phyloP scores from a whole-genome alignment of 108 stramenopile species.

The Cylindrotheca closterium region DNA sequence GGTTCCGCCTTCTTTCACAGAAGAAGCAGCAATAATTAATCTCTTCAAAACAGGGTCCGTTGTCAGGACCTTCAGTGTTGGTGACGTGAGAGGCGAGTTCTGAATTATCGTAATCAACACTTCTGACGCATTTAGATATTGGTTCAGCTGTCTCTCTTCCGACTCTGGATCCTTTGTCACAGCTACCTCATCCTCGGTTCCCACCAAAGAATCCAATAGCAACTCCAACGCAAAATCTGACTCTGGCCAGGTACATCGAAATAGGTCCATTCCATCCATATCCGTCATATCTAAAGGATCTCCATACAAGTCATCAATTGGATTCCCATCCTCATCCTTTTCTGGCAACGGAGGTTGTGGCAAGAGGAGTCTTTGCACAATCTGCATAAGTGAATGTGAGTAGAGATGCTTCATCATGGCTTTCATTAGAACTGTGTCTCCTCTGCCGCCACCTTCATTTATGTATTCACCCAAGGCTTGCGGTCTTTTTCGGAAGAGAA shows the following conservation, averaged over 20 bases:
- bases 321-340: slow-evolving; percentile 33
- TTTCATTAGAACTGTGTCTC: slow-evolving; percentile 57
- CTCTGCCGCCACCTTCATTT: slow-evolving; percentile 50
- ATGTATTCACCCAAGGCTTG: slow-evolving; percentile 61
- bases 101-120: slow-evolving; percentile 85
- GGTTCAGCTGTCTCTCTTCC: slow-evolving; percentile 31
- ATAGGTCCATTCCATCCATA: slow-evolving; percentile 22
- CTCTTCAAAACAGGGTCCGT: slow-evolving; percentile 53
- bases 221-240: slow-evolving; percentile 53
- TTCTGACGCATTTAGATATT: slow-evolving; percentile 75
- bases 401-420: slow-evolving; percentile 83
- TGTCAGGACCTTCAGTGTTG: slow-evolving; percentile 55
- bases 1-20: slow-evolving; percentile 25
- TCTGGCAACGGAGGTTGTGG: slow-evolving; percentile 64
- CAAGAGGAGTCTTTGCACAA: slow-evolving; percentile 86
- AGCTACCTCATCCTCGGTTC: slow-evolving; percentile 11
- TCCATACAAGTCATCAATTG: slow-evolving; percentile 39
- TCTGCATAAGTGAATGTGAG: slow-evolving; percentile 93
- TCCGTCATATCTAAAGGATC: slow-evolving; percentile 42
- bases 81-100: slow-evolving; percentile 71
- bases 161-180: slow-evolving; percentile 23
- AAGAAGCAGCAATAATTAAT: slow-evolving; percentile 46
- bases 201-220: slow-evolving; percentile 55
- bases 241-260: slow-evolving; percentile 73
- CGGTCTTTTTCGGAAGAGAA: slow-evolving; percentile 73